Evolutionary conservation across 225 moss, liverwort and hornwort species (phyloP), one percentile per base, ranked within the genome.

Genomic region (Physcomitrium patens): DNA sequence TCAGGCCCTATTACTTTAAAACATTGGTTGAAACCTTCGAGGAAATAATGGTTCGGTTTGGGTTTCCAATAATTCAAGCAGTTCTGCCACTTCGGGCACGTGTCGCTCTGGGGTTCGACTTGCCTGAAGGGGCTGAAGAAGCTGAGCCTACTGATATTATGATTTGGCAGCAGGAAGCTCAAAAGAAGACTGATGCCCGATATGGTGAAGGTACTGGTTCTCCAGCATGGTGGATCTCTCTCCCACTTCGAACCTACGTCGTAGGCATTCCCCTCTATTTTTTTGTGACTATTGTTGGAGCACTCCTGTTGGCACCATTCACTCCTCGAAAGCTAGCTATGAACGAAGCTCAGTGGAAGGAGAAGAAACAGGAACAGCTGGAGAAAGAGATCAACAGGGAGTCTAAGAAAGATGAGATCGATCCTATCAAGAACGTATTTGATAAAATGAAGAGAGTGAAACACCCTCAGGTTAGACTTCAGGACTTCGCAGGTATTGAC

Each of bases 381-480:
- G 87, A 93, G 82, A 99, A 93, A 89, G 90, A 95, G 85, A 79
- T 93, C 43, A 86, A 91, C 24, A 69, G 77, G 58, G 90, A 91
- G 79, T 81, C 86, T 19, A 99, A 93, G 77, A 99, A 90, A 74
- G 90, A 95, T 58, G 85, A 85, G 71, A 67, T 91, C 45, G 99
- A 99, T 79, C 99, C 99, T 3, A 99, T 99, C 27, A 95, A 88
- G 65, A 95, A 76, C 64, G 93, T 99, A 14, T 99, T 99, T 49
- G 99, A 99, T 48, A 99, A 99, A 9, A 99, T 99, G 99, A 99
- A 99, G 89, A 86, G 95, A 63, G 95, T 99, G 80, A 99, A 89
- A 81, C 90, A 93, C 60, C 99, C 99, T 37, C 87, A 91, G 77
- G 91, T 99, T 10, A 80, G 76, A 58, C 87, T 99, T 63, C 73